Evolutionary conservation across 441 rosid genomes (phyloP).

Genomic region (Bruguiera hainesii): DNA sequence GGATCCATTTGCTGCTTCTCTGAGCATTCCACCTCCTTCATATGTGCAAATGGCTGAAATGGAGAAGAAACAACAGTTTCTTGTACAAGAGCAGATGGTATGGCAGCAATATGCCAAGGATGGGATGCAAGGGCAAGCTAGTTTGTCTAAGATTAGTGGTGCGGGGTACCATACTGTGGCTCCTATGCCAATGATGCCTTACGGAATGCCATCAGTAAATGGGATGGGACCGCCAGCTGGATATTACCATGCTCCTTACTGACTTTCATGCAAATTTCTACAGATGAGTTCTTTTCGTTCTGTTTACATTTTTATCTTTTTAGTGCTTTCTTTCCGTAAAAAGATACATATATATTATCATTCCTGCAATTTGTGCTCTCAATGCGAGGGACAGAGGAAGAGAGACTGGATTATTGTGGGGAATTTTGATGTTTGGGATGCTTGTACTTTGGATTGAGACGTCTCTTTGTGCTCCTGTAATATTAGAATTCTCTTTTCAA

Average conservation of each 20-base stretch:
- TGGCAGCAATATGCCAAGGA: constrained; percentile 83
- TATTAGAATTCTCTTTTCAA: constrained; percentile 26
- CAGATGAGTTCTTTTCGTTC: constrained; percentile 27
- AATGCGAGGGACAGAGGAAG: constrained; percentile 14
- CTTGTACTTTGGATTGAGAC: constrained; percentile 23
- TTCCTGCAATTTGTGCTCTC: constrained; percentile 25
- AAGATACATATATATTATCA: constrained; percentile 13
- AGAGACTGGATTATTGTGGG: constrained; percentile 24
- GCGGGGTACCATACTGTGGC: constrained; percentile 40
- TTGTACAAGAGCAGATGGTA: constrained; percentile 79
- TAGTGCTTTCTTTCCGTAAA: constrained; percentile 2
- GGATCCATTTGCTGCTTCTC: constrained; percentile 94
- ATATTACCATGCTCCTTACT: constrained; percentile 73
- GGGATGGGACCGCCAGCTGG: constrained; percentile 80
- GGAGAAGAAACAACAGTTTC: constrained; percentile 80
- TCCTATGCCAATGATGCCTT: constrained; percentile 52
- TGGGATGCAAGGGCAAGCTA: constrained; percentile 93
- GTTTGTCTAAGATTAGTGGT: constrained; percentile 64
- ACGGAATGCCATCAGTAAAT: constrained; percentile 77
- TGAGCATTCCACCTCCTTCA: constrained; percentile 78
- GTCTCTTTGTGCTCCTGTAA: constrained; percentile 45
- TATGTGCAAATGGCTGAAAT: constrained; percentile 95
- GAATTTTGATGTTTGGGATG: constrained; percentile 29
- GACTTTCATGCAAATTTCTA: constrained; percentile 28
- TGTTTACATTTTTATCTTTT: constrained; percentile 21